phyloP scores from a whole-genome alignment of 306 rosid genomes.

The Castanospermum australe region DNA sequence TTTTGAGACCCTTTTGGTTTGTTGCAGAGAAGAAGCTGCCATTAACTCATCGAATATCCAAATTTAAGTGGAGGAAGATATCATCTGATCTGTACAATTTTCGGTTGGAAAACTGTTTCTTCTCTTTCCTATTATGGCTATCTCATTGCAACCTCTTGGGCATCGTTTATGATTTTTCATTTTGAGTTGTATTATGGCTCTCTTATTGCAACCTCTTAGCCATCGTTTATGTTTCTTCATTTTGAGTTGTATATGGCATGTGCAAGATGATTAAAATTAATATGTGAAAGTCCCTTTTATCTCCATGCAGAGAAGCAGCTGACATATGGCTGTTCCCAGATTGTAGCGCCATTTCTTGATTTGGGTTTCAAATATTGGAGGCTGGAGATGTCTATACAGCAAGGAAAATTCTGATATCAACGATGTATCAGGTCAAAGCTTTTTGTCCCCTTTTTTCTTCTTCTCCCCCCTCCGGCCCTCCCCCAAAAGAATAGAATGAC shows the following conservation, averaged over 20 bases:
- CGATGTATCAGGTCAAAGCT: constrained; percentile 48
- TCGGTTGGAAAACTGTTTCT: not conserved
- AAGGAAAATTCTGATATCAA: constrained; percentile 39
- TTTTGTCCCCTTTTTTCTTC: not conserved
- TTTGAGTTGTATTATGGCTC: constrained; percentile 16
- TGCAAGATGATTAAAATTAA: constrained; percentile 2
- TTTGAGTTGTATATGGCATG: not conserved
- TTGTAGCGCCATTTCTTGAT: constrained; percentile 33
- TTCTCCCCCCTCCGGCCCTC: not conserved
- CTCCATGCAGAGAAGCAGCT: constrained; percentile 35
- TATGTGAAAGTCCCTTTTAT: not conserved
- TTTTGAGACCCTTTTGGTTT: constrained; percentile 12
- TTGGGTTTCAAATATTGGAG: constrained; percentile 34
- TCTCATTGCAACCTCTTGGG: not conserved
- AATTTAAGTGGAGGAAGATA: not conserved
- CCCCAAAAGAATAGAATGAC: not conserved
- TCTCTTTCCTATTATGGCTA: not conserved
- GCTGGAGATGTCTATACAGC: constrained; percentile 61
- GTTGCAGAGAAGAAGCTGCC: constrained; percentile 32
- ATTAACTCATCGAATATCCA: not conserved
- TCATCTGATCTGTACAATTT: constrained; percentile 37
- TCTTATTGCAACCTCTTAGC: not conserved
- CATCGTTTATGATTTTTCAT: not conserved
- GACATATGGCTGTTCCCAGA: constrained; percentile 37
- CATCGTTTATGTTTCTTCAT: not conserved